Conservation (phyloP, 208 protist genomes). For the Trichomonas tenax region DNA sequence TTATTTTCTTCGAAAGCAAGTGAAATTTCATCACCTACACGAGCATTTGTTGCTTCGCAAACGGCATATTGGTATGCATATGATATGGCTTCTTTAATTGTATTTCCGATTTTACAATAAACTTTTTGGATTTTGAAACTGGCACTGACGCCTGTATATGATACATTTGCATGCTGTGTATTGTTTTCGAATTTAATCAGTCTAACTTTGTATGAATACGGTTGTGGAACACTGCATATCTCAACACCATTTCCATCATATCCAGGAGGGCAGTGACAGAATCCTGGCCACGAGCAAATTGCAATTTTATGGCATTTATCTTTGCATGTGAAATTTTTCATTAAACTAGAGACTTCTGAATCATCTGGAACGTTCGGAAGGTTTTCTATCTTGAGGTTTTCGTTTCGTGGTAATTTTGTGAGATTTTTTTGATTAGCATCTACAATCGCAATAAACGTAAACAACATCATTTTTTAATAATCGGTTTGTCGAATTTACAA, state of each 20-base stretch:
- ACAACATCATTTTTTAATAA: too few relatives aligned
- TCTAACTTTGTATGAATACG: not conserved
- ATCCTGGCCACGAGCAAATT: not conserved
- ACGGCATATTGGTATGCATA: not conserved
- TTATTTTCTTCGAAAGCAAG: not conserved
- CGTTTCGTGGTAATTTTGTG: too few relatives aligned
- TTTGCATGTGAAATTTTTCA: too few relatives aligned
- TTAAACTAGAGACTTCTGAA: too few relatives aligned
- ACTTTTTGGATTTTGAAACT: not conserved
- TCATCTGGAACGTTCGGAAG: too few relatives aligned
- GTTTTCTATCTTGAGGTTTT: too few relatives aligned
- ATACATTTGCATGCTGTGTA: not conserved
- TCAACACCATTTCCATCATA: not conserved
- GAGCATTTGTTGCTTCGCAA: not conserved
- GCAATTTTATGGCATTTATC: not conserved
- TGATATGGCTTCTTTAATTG: not conserved
- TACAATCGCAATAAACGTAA: too few relatives aligned
- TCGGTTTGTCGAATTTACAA: too few relatives aligned
- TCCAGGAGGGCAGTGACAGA: not conserved
- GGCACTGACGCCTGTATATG: not conserved
- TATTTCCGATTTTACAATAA: not conserved
- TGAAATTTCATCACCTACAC: not conserved
- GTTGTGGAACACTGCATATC: not conserved
- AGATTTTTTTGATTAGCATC: too few relatives aligned
- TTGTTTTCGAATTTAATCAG: not conserved